phyloP scores from a whole-genome alignment of 192 early-diverging fungal genomes.

The Coemansia pectinata region DNA sequence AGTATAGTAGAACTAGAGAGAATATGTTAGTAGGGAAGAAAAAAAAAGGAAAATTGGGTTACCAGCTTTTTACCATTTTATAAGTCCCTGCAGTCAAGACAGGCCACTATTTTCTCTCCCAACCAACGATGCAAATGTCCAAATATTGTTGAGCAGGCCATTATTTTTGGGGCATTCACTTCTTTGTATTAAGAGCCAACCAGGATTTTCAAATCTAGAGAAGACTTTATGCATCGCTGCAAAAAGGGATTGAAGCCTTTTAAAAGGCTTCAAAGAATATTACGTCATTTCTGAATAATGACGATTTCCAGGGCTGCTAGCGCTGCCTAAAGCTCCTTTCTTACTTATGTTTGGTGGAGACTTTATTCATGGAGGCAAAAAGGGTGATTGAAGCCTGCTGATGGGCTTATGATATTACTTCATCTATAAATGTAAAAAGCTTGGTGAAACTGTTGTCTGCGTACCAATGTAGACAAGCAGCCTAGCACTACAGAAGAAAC shows the following conservation, averaged over 20 bases:
- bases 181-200: background rate
- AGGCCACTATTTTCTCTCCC: background rate
- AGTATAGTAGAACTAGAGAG: too few relatives aligned
- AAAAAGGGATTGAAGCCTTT: background rate
- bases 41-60: background rate
- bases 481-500: too few relatives aligned
- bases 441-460: too few relatives aligned
- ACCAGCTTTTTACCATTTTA: background rate
- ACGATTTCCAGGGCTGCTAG: too few relatives aligned
- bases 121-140: background rate
- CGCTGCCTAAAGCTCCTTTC: too few relatives aligned
- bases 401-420: too few relatives aligned
- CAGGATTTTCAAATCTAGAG: background rate
- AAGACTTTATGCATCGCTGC: background rate
- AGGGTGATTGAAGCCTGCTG: too few relatives aligned
- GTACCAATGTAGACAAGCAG: too few relatives aligned
- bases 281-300: too few relatives aligned
- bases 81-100: background rate
- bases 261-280: background rate
- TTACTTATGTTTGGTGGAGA: too few relatives aligned
- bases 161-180: background rate
- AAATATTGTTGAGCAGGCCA: background rate
- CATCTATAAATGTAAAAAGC: too few relatives aligned
- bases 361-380: too few relatives aligned
- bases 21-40: background rate